phyloP scores from a whole-genome alignment of 2,329 filamentous ascomycete species.

The Cryphonectria naterciae region DNA sequence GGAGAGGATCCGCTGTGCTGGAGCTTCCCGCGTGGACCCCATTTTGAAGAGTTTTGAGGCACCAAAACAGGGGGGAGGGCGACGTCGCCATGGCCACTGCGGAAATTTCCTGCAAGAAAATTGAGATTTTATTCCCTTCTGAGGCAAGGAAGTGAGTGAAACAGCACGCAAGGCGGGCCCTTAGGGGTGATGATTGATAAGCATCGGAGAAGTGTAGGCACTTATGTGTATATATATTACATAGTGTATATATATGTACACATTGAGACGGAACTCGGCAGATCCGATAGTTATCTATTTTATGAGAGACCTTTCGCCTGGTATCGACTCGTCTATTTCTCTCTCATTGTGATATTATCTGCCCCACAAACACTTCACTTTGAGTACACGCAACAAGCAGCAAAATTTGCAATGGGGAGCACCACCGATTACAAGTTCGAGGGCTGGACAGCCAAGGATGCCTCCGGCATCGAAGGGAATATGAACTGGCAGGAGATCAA shows the following conservation, averaged over 20 bases:
- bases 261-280: neutral
- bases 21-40: neutral
- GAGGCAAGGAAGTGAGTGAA: neutral
- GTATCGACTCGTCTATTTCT: neutral
- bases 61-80: neutral
- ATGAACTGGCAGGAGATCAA: conserved; percentile 61
- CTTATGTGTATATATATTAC: neutral
- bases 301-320: neutral
- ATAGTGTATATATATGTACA: neutral
- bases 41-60: neutral
- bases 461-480: conserved; percentile 50
- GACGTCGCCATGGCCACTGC: neutral
- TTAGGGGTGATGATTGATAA: neutral
- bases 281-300: neutral
- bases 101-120: neutral
- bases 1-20: neutral
- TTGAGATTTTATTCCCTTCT: neutral
- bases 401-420: conserved; percentile 31
- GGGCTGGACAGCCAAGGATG: conserved; percentile 53
- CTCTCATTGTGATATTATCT: neutral
- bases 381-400: neutral
- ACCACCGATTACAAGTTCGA: conserved; percentile 51
- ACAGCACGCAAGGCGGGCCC: neutral
- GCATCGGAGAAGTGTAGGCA: neutral
- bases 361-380: neutral